Conservation (phyloP, 2,329 filamentous ascomycete species). For the Metarhizium brunneum region DNA sequence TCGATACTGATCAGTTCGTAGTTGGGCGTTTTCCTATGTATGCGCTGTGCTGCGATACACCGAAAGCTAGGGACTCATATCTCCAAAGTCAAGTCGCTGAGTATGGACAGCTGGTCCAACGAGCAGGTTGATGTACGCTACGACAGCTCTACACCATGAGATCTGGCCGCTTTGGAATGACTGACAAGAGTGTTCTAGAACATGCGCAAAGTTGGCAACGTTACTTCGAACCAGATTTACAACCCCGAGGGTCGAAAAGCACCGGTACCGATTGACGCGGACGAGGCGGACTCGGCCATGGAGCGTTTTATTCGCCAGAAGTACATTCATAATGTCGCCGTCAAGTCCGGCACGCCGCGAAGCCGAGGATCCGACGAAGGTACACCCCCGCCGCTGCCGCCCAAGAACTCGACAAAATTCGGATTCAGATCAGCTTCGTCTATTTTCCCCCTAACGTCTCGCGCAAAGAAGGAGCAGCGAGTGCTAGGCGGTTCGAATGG, state of each 20-base stretch:
- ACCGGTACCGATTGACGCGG: constrained; percentile 77
- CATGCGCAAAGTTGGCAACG: constrained; percentile 90
- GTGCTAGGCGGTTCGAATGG: constrained; percentile 15
- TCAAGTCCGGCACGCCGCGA: constrained; percentile 28
- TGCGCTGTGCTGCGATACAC: constrained; percentile 93
- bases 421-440: constrained; percentile 54
- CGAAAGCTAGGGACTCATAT: constrained; percentile 96
- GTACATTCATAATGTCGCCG: constrained; percentile 56
- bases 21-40: constrained; percentile 93
- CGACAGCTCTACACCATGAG: background rate
- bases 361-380: constrained; percentile 47
- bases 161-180: background rate
- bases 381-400: constrained; percentile 50
- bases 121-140: constrained; percentile 88
- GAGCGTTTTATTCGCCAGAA: constrained; percentile 93
- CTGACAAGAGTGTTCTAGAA: constrained; percentile 43
- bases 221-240: constrained; percentile 75
- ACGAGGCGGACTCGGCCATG: constrained; percentile 90
- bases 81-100: constrained; percentile 96
- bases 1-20: constrained; percentile 26
- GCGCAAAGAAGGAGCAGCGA: constrained; percentile 45
- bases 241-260: constrained; percentile 79
- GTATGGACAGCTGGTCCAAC: constrained; percentile 94
- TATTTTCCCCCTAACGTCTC: constrained; percentile 54
- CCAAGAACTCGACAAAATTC: constrained; percentile 55